A percentile compares a stretch with the other conserved stretches of the same genome.
phyloP scores from a whole-genome alignment of 2,329 filamentous ascomycete species.

The Cercospora nicotianae region DNA sequence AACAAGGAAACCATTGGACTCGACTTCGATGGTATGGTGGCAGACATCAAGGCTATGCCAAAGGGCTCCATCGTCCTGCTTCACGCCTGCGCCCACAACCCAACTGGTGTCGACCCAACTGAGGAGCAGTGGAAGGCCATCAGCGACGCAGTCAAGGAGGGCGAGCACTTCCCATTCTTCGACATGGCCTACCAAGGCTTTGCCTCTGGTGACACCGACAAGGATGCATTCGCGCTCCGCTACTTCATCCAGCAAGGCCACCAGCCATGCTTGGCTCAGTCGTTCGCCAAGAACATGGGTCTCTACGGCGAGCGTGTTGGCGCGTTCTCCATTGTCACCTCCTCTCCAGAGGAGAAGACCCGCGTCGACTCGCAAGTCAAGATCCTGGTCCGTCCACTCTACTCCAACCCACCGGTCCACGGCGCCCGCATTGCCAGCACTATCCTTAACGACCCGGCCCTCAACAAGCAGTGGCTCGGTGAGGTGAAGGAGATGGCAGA shows the following conservation, averaged over 20 bases:
- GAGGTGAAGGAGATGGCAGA: slow-evolving; percentile 99
- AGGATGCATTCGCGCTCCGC: slow-evolving; percentile 89
- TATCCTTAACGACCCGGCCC: slow-evolving; percentile 80
- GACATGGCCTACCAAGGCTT: slow-evolving; percentile 99
- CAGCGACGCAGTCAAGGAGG: slow-evolving; percentile 78
- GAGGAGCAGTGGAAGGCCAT: slow-evolving; percentile 91
- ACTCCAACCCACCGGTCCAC: slow-evolving; percentile 97
- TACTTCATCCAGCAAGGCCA: slow-evolving; percentile 93
- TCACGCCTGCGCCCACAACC: slow-evolving; percentile 97
- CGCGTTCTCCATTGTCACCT: slow-evolving; percentile 89
- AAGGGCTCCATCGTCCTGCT: slow-evolving; percentile 86
- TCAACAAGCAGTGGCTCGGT: slow-evolving; percentile 91
- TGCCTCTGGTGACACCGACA: slow-evolving; percentile 85
- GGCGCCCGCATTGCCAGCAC: slow-evolving; percentile 90
- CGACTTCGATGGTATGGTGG: slow-evolving; percentile 91
- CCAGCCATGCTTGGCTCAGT: slow-evolving; percentile 83
- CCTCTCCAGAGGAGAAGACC: slow-evolving; percentile 86
- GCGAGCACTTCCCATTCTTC: slow-evolving; percentile 92
- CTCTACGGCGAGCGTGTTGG: slow-evolving; percentile 98
- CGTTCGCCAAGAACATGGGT: slow-evolving; percentile 99
- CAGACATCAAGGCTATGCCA: slow-evolving; percentile 85
- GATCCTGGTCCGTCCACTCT: slow-evolving; percentile 93
- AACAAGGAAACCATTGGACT: slow-evolving; percentile 98
- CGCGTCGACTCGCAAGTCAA: slow-evolving; percentile 97
- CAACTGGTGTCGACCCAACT: slow-evolving; percentile 92